Base-by-base conservation (phyloP, 108 stramenopile genomes). In the Nitzschia palea region DNA sequence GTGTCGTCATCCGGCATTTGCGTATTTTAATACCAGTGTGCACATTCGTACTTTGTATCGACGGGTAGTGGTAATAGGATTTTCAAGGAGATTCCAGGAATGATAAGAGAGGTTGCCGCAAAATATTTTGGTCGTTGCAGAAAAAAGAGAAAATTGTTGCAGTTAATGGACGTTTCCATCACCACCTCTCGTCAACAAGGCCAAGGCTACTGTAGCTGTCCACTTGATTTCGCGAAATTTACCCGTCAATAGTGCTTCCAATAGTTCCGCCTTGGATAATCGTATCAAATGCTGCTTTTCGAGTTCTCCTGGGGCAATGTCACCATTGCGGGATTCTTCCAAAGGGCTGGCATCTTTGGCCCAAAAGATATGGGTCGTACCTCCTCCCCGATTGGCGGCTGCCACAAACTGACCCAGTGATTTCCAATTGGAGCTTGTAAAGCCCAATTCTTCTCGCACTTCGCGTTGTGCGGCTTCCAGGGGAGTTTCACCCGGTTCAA, bases 161-260 rank as follows among this genome's bases (percentile, higher is more conserved):
- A n/a, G n/a, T n/a, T n/a, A n/a, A n/a, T n/a, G n/a, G n/a, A n/a
- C n/a, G n/a, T n/a, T n/a, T n/a, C n/a, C n/a, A n/a, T n/a, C n/a
- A n/a, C n/a, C n/a, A n/a, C n/a, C n/a, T n/a, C n/a, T n/a, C n/a
- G 9, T 10, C 54, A 84, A 33, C 30, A 87, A 55, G 27, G 83
- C 74, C 2, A 87, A 45, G 2, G 76, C 79, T 36, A 87, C 63
- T 17, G 83, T 82, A 10, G 83, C 86, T 10, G 81, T 79, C 86
- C 86, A 87, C 58, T 87, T 87, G 9, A 87, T 69, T 60, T 87
- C 86, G 55, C 80, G 71, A 57, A 87, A 87, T 23, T 56, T 60
- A 17, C 79, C 86, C n/a, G 68, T 48, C 32, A 73, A 58, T 26
- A 84, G 17, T 10, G 69, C 67, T 23, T 71, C 35, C 12, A 58